These are phyloP conservation scores for Scedosporium aurantiacum DNA, from an alignment of 2,329 filamentous ascomycete species.

Conservation along the genomic window DNA sequence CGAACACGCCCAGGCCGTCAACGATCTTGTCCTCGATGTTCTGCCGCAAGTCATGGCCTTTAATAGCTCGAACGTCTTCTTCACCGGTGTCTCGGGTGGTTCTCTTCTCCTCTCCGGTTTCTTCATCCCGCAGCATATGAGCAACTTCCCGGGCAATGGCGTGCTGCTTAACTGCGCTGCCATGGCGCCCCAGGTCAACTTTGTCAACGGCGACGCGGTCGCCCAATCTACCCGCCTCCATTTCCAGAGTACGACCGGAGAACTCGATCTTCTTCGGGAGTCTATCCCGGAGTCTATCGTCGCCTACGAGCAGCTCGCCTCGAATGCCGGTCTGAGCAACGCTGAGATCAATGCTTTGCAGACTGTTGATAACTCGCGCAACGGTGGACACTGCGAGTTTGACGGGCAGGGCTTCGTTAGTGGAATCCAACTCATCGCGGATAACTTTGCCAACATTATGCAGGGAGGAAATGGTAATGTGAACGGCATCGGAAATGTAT, in stretches of 20 bases:
- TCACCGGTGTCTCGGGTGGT: constrained; percentile 47
- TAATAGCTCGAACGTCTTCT: constrained; percentile 39
- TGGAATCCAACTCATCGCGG: constrained; percentile 46
- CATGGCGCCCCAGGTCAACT: constrained; percentile 39
- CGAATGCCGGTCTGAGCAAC: constrained; percentile 28
- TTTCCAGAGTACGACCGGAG: constrained; percentile 43
- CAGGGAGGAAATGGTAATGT: constrained; percentile 36
- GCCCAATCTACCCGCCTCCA: constrained; percentile 38
- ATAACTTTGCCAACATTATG: constrained; percentile 41
- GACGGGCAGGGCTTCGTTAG: constrained; percentile 41
- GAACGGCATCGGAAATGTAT: constrained; percentile 34
- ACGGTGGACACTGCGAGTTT: constrained; percentile 48
- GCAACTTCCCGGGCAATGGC: constrained; percentile 36
- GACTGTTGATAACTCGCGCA: constrained; percentile 45
- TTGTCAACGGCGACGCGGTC: constrained; percentile 29
- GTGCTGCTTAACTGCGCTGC: constrained; percentile 46
- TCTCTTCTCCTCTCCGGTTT: constrained; percentile 42
- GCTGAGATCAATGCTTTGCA: constrained; percentile 37
- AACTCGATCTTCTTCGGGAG: constrained; percentile 35
- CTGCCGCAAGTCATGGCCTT: constrained; percentile 43
- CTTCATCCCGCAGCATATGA: constrained; percentile 45
- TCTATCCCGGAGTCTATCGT: constrained; percentile 37
- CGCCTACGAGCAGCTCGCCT: constrained; percentile 39
- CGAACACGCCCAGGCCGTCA: constrained; percentile 43
- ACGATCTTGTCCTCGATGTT: constrained; percentile 41